Percentiles rank a stretch among this genome's conserved stretches.
Evolutionary conservation across 495 filamentous ascomycete genomes (phyloP).

Genomic region (Beverwykella pulmonaria): DNA sequence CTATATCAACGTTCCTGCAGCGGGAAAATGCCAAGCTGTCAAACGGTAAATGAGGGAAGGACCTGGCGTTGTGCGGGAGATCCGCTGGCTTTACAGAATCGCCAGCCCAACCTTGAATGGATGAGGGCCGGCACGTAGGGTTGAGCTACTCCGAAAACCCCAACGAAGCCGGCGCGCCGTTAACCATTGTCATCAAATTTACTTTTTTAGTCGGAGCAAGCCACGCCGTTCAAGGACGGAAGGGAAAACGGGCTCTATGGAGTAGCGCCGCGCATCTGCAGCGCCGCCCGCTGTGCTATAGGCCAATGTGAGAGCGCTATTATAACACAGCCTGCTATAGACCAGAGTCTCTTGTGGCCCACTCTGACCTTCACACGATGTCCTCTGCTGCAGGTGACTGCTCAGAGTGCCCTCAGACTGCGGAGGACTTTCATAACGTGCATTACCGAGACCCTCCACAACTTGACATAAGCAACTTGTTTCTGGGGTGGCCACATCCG

Average conservation of each 20-base stretch:
- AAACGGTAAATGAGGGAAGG: slow-evolving; percentile 35
- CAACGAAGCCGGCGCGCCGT: not conserved
- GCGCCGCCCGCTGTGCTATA: slow-evolving; percentile 24
- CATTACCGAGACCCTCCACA: slow-evolving; percentile 36
- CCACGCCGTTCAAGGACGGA: slow-evolving; percentile 19
- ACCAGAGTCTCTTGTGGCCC: slow-evolving; percentile 19
- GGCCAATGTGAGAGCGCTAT: slow-evolving; percentile 29
- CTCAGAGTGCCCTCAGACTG: slow-evolving; percentile 19
- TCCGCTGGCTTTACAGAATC: slow-evolving; percentile 33
- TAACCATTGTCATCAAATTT: slow-evolving; percentile 29
- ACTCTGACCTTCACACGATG: slow-evolving; percentile 20
- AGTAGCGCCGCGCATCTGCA: slow-evolving; percentile 34
- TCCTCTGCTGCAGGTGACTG: slow-evolving; percentile 30
- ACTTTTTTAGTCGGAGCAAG: slow-evolving; percentile 35
- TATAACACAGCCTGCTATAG: slow-evolving; percentile 34
- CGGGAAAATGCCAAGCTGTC: slow-evolving; percentile 28
- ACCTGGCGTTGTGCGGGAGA: slow-evolving; percentile 28
- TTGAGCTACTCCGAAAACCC: not conserved
- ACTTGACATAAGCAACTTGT: slow-evolving; percentile 38
- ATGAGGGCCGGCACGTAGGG: slow-evolving; percentile 2
- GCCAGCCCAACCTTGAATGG: slow-evolving; percentile 19
- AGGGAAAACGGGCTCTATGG: slow-evolving; percentile 1
- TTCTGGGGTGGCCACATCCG: slow-evolving; percentile 33
- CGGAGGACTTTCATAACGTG: slow-evolving; percentile 37
- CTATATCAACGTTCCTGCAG: slow-evolving; percentile 38